These are phyloP conservation scores for Mucor saturninus DNA, from an alignment of 371 early-diverging fungal genomes.

Conservation along the genomic window DNA sequence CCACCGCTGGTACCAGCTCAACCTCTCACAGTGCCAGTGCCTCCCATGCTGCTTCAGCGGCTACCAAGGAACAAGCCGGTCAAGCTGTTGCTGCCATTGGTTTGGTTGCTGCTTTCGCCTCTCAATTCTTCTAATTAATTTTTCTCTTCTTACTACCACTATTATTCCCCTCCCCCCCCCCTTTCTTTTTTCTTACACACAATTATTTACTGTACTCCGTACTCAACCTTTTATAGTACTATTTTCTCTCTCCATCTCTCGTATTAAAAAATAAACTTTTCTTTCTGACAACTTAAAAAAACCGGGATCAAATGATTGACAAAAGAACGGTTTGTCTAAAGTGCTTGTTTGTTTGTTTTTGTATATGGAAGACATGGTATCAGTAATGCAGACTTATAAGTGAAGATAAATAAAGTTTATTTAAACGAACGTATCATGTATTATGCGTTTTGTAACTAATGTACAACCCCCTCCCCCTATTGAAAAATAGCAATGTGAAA, in stretches of 20 bases:
- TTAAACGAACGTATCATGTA: too few species aligned
- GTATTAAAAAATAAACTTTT: neutral
- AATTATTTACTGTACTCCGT: conserved; percentile 11
- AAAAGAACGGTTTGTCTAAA: too few species aligned
- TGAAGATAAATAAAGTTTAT: too few species aligned
- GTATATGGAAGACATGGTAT: too few species aligned
- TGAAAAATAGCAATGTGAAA: too few species aligned
- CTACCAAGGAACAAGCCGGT: conserved; percentile 13
- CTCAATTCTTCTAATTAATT: conserved; percentile 28
- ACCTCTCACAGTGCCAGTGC: conserved; percentile 3
- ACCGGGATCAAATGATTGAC: neutral
- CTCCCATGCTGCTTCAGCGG: conserved; percentile 20
- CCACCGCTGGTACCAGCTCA: conserved; percentile 9
- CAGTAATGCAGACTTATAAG: too few species aligned
- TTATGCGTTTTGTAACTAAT: too few species aligned
- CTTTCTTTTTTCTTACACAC: too few species aligned
- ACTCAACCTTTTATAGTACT: neutral
- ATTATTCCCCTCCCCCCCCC: conserved; percentile 4
- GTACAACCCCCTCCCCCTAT: too few species aligned
- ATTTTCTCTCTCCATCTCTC: neutral
- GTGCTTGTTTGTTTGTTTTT: too few species aligned
- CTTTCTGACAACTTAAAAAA: neutral
- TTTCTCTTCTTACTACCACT: neutral
- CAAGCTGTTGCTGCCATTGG: conserved; percentile 19
- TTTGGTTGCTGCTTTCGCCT: conserved; percentile 22